A percentile compares a stretch with the other conserved stretches of the same genome.
Conservation (phyloP, 345 rosid species). For the Eucalyptus shirleyi region DNA sequence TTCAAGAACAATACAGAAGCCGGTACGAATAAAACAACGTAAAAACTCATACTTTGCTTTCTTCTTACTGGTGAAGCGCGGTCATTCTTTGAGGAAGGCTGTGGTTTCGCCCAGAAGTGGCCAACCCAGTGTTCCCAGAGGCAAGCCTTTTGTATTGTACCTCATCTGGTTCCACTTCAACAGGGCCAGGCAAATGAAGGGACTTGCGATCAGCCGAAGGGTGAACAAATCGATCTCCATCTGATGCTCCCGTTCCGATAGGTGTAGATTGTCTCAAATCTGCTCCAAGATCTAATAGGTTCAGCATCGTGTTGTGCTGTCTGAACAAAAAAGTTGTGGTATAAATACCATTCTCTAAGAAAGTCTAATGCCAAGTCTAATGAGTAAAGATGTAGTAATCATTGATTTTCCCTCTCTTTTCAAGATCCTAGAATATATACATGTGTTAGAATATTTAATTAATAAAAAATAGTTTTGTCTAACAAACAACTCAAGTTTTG, state of each 20-base stretch:
- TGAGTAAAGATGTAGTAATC: neutral
- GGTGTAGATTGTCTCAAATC: neutral
- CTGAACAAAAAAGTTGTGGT: too few species aligned
- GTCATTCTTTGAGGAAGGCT: slow-evolving; percentile 80
- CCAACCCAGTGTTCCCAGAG: slow-evolving; percentile 76
- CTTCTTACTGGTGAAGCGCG: slow-evolving; percentile 77
- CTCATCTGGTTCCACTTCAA: slow-evolving; percentile 67
- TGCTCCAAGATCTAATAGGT: neutral
- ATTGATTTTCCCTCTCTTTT: neutral
- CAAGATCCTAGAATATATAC: neutral
- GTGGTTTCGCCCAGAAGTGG: slow-evolving; percentile 88
- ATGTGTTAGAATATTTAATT: neutral
- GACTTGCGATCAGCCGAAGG: neutral
- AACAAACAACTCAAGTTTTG: neutral
- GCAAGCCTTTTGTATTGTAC: slow-evolving; percentile 42
- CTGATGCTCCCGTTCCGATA: neutral
- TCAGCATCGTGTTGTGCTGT: neutral
- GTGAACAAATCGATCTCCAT: neutral
- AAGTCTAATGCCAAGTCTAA: neutral
- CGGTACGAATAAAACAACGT: neutral
- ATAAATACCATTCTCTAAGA: neutral
- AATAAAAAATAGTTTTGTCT: neutral
- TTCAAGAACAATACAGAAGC: neutral
- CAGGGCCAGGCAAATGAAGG: slow-evolving; percentile 22
- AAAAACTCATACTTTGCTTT: slow-evolving; percentile 36